phyloP scores from a whole-genome alignment of 2,329 filamentous ascomycete genomes.

The Cladosporium sp. region DNA sequence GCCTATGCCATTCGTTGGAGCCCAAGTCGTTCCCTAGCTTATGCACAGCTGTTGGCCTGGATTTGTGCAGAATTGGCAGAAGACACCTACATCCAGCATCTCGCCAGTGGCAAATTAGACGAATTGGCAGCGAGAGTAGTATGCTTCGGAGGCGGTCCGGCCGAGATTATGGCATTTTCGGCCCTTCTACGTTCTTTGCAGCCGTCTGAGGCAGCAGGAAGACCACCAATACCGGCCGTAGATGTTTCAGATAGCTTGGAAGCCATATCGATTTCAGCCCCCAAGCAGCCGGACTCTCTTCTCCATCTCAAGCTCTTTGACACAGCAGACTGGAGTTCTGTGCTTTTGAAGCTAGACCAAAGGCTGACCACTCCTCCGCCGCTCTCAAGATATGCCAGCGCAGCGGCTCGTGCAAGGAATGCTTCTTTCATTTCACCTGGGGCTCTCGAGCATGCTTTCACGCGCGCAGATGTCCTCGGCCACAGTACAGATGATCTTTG shows the following conservation, averaged over 20 bases:
- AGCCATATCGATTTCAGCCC: background rate
- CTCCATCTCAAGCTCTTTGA: background rate
- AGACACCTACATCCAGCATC: background rate
- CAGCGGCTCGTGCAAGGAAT: constrained; percentile 38
- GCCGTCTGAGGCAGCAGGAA: constrained; percentile 6
- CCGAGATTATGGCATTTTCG: constrained; percentile 60
- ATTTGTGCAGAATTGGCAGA: constrained; percentile 26
- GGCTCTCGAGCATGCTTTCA: constrained; percentile 36
- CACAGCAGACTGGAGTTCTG: constrained; percentile 62
- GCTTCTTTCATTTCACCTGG: constrained; percentile 29
- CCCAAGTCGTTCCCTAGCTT: constrained; percentile 75
- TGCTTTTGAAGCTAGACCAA: constrained; percentile 53
- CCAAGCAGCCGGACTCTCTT: background rate
- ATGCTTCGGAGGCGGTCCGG: constrained; percentile 60
- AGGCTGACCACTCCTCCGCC: constrained; percentile 48
- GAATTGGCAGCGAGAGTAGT: constrained; percentile 35
- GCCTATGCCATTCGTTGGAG: constrained; percentile 91
- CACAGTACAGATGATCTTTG: constrained; percentile 30
- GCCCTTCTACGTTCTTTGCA: constrained; percentile 36
- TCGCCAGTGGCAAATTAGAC: background rate
- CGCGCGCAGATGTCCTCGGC: constrained; percentile 47
- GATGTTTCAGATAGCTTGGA: constrained; percentile 48
- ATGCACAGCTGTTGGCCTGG: constrained; percentile 53
- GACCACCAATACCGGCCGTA: constrained; percentile 35
- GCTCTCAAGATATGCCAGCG: constrained; percentile 44